Evolutionary conservation across 805 yeast species (phyloP).

Genomic region (Yamadazyma philogaea): DNA sequence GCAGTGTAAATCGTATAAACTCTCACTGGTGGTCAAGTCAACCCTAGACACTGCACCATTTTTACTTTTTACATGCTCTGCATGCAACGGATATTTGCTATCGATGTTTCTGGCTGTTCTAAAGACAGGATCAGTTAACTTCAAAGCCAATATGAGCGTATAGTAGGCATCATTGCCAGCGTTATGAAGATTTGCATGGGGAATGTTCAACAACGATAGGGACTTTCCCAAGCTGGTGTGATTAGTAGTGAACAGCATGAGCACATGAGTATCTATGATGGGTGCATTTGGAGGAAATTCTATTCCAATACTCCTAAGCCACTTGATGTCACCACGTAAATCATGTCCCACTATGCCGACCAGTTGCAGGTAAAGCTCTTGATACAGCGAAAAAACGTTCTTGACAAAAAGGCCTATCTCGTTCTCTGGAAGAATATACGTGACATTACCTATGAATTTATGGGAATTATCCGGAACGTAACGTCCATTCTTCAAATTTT

Average conservation of each 20-base stretch:
- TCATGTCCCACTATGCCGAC: conserved; percentile 56
- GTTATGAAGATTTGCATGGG: conserved; percentile 60
- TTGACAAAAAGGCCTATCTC: conserved; percentile 42
- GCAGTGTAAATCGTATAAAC: not conserved
- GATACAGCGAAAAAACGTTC: conserved; percentile 42
- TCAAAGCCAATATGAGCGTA: conserved; percentile 43
- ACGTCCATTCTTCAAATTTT: conserved; percentile 44
- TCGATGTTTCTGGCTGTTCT: conserved; percentile 4
- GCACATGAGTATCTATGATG: conserved; percentile 45
- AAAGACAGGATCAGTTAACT: conserved; percentile 4
- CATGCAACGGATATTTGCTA: not conserved
- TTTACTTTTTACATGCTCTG: not conserved
- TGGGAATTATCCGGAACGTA: conserved; percentile 54
- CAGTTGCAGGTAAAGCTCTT: conserved; percentile 14
- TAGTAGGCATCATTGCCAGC: conserved; percentile 71
- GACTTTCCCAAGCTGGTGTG: conserved; percentile 37
- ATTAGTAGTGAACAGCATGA: conserved; percentile 8
- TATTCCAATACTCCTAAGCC: conserved; percentile 48
- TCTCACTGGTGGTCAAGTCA: not conserved
- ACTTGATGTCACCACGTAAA: conserved; percentile 52
- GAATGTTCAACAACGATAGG: conserved; percentile 45
- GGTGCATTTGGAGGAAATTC: conserved; percentile 34
- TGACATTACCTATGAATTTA: conserved; percentile 49
- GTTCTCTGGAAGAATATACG: conserved; percentile 36
- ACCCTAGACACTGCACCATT: not conserved